Conservation (phyloP, 164 flowering plant genomes). For the Umbilicus rupestris region DNA sequence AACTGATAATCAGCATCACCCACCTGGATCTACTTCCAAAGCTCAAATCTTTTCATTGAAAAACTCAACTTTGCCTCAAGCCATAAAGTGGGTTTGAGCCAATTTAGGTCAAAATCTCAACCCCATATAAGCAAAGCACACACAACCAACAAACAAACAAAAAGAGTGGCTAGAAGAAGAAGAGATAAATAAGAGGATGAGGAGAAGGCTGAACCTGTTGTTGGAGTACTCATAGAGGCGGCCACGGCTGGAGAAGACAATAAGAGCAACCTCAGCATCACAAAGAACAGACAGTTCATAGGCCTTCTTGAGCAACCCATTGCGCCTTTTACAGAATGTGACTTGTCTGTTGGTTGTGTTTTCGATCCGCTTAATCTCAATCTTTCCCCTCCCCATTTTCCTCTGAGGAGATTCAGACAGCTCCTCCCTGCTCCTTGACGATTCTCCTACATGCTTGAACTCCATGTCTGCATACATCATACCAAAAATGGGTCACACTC, state of each 20-base stretch:
- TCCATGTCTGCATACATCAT: slow-evolving; percentile 1
- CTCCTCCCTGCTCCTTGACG: slow-evolving; percentile 7
- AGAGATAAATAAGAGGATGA: background rate
- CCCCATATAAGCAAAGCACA: background rate
- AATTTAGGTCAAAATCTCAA: background rate
- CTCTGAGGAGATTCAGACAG: slow-evolving; percentile 22
- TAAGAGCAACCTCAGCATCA: slow-evolving; percentile 70
- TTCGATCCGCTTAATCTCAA: slow-evolving; percentile 78
- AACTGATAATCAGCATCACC: background rate
- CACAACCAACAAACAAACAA: background rate
- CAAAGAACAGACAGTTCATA: slow-evolving; percentile 74
- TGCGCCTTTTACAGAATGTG: slow-evolving; percentile 70
- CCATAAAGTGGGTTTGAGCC: background rate
- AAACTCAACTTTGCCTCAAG: background rate
- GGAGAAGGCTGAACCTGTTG: slow-evolving; percentile 36
- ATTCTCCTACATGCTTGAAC: slow-evolving; percentile 6
- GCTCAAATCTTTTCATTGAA: background rate
- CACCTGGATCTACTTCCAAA: background rate
- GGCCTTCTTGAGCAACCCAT: slow-evolving; percentile 71
- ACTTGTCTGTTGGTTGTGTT: slow-evolving; percentile 80
- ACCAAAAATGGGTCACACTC: background rate
- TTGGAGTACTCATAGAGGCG: slow-evolving; percentile 77
- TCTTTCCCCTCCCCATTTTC: slow-evolving; percentile 62
- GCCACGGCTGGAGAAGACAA: slow-evolving; percentile 77
- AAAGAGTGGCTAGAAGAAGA: background rate